Percentiles rank a stretch among this genome's conserved stretches.
These are phyloP conservation scores for Imleria badia DNA, from an alignment of 768 basidiomycete species.

Conservation along the genomic window DNA sequence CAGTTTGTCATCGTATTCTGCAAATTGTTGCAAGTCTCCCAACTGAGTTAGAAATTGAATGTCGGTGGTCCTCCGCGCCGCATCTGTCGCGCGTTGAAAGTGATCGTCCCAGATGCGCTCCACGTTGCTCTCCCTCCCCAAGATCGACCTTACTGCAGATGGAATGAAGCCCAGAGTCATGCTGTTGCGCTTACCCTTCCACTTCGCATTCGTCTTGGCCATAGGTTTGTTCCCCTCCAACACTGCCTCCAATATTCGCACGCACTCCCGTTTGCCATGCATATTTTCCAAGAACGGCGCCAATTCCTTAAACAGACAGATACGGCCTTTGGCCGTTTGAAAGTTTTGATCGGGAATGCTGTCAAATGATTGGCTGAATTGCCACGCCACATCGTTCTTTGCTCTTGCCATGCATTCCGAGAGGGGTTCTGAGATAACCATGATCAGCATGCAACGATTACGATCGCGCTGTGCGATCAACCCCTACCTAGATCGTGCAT, in stretches of 20 bases:
- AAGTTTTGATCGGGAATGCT: constrained; percentile 12
- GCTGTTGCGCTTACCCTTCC: neutral
- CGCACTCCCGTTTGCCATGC: neutral
- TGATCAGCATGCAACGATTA: neutral
- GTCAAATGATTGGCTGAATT: neutral
- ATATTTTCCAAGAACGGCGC: neutral
- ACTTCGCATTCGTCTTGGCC: neutral
- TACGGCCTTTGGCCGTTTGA: constrained; percentile 11
- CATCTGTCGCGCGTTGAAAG: neutral
- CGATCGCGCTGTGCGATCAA: neutral
- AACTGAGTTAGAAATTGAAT: neutral
- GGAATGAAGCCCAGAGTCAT: neutral
- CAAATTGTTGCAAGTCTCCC: neutral
- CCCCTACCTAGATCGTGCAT: constrained; percentile 5
- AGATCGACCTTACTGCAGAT: neutral
- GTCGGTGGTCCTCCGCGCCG: neutral
- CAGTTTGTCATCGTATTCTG: neutral
- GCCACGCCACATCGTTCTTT: neutral
- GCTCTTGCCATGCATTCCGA: constrained; percentile 11
- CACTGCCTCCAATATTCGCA: constrained; percentile 1
- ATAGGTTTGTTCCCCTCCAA: constrained; percentile 5
- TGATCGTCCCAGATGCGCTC: neutral
- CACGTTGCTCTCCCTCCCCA: neutral
- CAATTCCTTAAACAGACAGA: constrained; percentile 13
- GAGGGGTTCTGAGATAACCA: constrained; percentile 7